These are phyloP conservation scores for Ophiostoma triangulosporum DNA, from an alignment of 2,329 filamentous ascomycete genomes.

Conservation along the genomic window DNA sequence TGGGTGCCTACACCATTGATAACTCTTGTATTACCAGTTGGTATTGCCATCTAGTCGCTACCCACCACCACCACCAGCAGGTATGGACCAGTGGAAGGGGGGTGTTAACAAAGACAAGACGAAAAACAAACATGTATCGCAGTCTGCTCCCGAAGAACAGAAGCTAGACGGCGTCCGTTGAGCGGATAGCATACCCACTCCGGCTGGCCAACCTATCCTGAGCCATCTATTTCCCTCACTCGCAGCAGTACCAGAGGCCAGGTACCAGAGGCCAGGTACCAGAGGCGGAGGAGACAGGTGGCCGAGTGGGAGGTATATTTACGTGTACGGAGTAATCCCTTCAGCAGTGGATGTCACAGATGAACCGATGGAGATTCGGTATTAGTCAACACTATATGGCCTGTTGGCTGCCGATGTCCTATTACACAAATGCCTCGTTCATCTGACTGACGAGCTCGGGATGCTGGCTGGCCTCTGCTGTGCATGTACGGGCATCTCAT, in stretches of 20 bases:
- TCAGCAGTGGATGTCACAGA: background rate
- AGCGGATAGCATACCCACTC: conserved; percentile 7
- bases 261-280: background rate
- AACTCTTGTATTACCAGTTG: conserved; percentile 2
- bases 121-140: background rate
- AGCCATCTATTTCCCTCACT: conserved; percentile 9
- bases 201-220: conserved; percentile 8
- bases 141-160: background rate
- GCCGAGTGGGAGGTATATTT: background rate
- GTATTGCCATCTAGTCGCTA: background rate
- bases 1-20: conserved; percentile 1
- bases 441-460: background rate
- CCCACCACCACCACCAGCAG: background rate
- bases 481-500: background rate
- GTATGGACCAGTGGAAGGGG: conserved; percentile 1
- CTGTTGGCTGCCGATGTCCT: background rate
- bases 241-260: background rate
- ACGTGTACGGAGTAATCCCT: no score
- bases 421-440: background rate
- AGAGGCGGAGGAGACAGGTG: background rate
- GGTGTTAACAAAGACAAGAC: background rate
- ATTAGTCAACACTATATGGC: background rate
- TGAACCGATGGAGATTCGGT: background rate
- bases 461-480: background rate
- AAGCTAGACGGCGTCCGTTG: background rate